Evolutionary conservation across 371 early-diverging fungal species (phyloP).

Genomic region (Mucor mucedo): DNA sequence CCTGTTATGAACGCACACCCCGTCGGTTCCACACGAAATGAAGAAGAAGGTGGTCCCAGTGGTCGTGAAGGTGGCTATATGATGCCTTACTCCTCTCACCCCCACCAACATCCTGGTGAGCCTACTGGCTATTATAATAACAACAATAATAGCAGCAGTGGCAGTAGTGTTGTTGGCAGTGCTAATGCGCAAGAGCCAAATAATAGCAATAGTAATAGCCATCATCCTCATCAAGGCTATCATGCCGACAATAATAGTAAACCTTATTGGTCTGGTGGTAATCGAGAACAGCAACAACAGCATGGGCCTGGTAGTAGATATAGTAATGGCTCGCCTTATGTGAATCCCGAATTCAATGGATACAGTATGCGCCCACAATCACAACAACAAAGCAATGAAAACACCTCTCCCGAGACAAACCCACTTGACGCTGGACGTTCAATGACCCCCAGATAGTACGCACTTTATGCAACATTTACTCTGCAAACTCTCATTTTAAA

Average conservation of each 20-base stretch:
- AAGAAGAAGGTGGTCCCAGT: slow-evolving; percentile 18
- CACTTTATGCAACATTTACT: slow-evolving; percentile 25
- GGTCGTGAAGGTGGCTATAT: slow-evolving; percentile 14
- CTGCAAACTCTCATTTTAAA: slow-evolving; percentile 20
- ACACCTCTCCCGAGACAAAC: slow-evolving; percentile 6
- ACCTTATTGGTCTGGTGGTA: slow-evolving; percentile 11
- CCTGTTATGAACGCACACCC: slow-evolving; percentile 14
- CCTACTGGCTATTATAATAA: neutral
- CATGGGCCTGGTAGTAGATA: slow-evolving; percentile 8
- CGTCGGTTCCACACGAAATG: slow-evolving; percentile 12
- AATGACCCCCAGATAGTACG: slow-evolving; percentile 23
- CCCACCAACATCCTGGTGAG: neutral
- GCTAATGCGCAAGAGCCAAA: too few relatives aligned
- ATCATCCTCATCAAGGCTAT: neutral
- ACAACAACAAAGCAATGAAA: neutral
- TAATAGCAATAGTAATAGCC: too few relatives aligned
- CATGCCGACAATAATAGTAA: neutral
- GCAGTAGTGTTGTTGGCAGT: too few relatives aligned
- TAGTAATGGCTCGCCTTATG: slow-evolving; percentile 7
- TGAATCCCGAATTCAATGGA: slow-evolving; percentile 19
- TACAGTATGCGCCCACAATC: slow-evolving; percentile 19
- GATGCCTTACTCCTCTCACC: slow-evolving; percentile 27
- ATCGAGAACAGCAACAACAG: neutral
- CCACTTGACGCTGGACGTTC: slow-evolving; percentile 35
- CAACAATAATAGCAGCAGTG: too few relatives aligned